These are phyloP conservation scores for Physocladia obscura DNA, from an alignment of 192 early-diverging fungal genomes.

Conservation along the genomic window DNA sequence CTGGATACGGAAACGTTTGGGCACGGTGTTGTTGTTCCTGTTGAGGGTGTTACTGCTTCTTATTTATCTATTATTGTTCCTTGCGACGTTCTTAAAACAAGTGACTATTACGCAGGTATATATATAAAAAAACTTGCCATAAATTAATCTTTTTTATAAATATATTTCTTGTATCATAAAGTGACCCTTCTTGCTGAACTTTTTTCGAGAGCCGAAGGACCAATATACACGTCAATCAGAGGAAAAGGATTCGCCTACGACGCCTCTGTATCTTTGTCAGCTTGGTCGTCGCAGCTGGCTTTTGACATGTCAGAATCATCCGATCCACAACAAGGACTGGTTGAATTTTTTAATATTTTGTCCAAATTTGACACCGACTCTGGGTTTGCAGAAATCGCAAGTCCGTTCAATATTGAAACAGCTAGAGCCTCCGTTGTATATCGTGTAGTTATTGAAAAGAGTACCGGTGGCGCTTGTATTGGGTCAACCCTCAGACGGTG, in stretches of 20 bases:
- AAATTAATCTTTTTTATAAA: background rate
- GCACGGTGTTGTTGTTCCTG: conserved; percentile 43
- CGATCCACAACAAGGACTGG: conserved; percentile 44
- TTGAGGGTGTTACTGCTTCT: conserved; percentile 45
- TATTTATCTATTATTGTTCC: conserved; percentile 52
- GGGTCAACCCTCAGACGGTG: conserved; percentile 31
- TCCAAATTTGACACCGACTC: conserved; percentile 37
- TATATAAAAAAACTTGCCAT: background rate
- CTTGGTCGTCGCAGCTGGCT: conserved; percentile 59
- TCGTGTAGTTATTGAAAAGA: conserved; percentile 28
- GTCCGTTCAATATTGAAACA: conserved; percentile 53
- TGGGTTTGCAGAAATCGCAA: conserved; percentile 46
- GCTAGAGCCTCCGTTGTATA: conserved; percentile 50
- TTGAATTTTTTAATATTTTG: conserved; percentile 48
- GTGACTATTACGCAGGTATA: conserved; percentile 50
- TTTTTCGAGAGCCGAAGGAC: conserved; percentile 71
- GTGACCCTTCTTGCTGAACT: conserved; percentile 67
- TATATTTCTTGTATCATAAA: conserved; percentile 5
- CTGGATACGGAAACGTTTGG: conserved; percentile 35
- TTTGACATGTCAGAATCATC: conserved; percentile 49
- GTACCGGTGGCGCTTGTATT: conserved; percentile 43
- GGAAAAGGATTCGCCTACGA: conserved; percentile 76
- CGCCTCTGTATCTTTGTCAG: conserved; percentile 50
- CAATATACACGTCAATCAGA: conserved; percentile 72
- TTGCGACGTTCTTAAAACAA: conserved; percentile 51